Percentiles rank a stretch among this genome's conserved stretches.
Conservation (phyloP, 352 stramenopile genomes). For the Pseudoperonospora humuli region DNA sequence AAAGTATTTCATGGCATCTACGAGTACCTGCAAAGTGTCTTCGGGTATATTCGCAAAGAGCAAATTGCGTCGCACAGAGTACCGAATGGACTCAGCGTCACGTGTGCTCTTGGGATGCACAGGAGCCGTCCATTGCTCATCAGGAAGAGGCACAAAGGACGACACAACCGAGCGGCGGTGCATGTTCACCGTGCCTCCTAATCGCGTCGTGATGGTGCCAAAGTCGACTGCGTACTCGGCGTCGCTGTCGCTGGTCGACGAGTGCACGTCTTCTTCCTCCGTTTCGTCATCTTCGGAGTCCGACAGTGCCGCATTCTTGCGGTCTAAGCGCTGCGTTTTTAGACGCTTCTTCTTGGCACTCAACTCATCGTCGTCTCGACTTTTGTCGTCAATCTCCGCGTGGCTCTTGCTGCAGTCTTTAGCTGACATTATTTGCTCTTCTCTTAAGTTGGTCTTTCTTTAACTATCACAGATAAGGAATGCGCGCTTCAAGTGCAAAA, state of each 20-base stretch:
- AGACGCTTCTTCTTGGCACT: conserved; percentile 23
- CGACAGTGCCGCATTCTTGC: conserved; percentile 1
- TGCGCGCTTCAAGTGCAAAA: background rate
- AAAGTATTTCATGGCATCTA: conserved; percentile 68
- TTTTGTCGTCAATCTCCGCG: background rate
- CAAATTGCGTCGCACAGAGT: conserved; percentile 51
- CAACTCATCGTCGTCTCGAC: background rate
- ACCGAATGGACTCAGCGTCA: conserved; percentile 46
- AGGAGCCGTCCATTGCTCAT: conserved; percentile 44
- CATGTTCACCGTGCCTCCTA: conserved; percentile 24
- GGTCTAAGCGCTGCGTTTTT: conserved; percentile 14
- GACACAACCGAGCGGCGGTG: conserved; percentile 55
- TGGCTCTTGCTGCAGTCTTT: background rate
- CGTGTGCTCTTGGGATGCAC: conserved; percentile 41
- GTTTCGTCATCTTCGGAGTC: conserved; percentile 25
- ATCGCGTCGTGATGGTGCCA: conserved; percentile 26
- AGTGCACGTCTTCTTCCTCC: conserved; percentile 23
- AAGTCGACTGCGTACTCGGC: conserved; percentile 33
- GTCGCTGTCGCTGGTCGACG: conserved; percentile 24
- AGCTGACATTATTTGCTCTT: background rate
- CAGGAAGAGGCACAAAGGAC: conserved; percentile 37
- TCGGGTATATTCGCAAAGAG: conserved; percentile 64
- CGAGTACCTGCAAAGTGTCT: conserved; percentile 52
- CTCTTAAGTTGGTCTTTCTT: background rate
- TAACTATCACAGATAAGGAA: too few relatives aligned